A percentile compares a stretch with the other conserved stretches of the same genome.
Evolutionary conservation across 805 yeast species (phyloP).

Genomic region (Metschnikowia orientalis): DNA sequence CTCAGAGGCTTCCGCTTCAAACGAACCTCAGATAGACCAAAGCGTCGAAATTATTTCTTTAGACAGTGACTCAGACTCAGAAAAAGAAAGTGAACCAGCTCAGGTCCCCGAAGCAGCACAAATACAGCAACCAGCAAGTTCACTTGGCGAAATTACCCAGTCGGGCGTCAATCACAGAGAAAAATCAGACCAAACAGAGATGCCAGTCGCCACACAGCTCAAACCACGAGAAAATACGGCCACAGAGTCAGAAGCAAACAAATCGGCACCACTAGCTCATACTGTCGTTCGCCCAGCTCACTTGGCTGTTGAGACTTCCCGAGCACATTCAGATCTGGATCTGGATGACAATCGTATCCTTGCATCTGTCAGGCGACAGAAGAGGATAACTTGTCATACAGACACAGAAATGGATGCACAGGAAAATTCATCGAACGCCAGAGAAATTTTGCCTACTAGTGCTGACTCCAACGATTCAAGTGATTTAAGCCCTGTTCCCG

Average conservation of each 20-base stretch:
- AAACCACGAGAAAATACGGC: not conserved
- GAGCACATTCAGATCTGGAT: slow-evolving; percentile 1
- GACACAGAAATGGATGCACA: no score
- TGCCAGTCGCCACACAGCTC: not conserved
- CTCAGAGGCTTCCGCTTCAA: not conserved
- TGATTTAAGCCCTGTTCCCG: slow-evolving; percentile 3
- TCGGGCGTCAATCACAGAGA: slow-evolving; percentile 3
- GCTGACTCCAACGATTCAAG: slow-evolving; percentile 1
- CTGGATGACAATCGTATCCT: slow-evolving; percentile 4
- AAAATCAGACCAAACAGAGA: not conserved
- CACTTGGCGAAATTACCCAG: not conserved
- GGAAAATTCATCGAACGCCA: no score
- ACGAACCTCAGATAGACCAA: slow-evolving; percentile 10
- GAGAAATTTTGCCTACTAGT: no score
- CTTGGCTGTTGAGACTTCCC: no score
- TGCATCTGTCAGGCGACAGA: slow-evolving; percentile 1
- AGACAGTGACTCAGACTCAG: slow-evolving; percentile 49
- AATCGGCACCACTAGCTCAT: not conserved
- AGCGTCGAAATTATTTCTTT: slow-evolving; percentile 44
- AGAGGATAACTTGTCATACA: no score
- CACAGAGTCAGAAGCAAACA: not conserved
- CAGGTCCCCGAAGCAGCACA: no score
- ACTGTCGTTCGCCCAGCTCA: not conserved
- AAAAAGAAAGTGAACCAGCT: slow-evolving; percentile 13
- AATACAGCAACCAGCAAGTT: no score